Conservation (phyloP, 2,329 filamentous ascomycete species). For the Fusarium sp. region DNA sequence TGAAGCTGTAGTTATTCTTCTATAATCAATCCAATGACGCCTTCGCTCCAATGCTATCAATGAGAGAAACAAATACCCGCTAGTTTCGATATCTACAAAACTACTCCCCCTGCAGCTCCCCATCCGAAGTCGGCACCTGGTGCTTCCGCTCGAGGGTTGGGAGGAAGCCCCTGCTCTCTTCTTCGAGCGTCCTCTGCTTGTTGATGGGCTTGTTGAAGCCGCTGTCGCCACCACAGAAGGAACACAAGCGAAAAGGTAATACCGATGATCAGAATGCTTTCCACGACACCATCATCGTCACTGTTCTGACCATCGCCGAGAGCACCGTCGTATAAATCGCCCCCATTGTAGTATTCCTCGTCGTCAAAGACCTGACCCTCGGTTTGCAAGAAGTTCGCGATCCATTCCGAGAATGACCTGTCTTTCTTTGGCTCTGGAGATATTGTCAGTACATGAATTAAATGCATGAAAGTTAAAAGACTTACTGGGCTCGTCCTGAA, state of each 20-base stretch:
- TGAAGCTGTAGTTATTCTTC: neutral
- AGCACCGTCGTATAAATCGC: conserved; percentile 65
- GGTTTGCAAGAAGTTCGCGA: conserved; percentile 83
- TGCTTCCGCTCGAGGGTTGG: conserved; percentile 39
- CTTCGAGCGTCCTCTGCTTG: conserved; percentile 49
- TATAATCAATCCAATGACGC: conserved; percentile 45
- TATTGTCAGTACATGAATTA: conserved; percentile 44
- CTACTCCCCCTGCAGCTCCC: conserved; percentile 53
- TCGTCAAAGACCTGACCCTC: conserved; percentile 75
- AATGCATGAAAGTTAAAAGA: conserved; percentile 7
- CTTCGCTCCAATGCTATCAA: conserved; percentile 45
- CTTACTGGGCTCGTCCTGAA: conserved; percentile 87
- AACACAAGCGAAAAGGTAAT: conserved; percentile 79
- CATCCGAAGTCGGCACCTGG: conserved; percentile 49
- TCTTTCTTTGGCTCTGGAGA: conserved; percentile 72
- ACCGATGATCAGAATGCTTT: conserved; percentile 85
- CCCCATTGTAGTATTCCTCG: conserved; percentile 64
- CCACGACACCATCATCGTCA: conserved; percentile 79
- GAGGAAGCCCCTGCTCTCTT: conserved; percentile 48
- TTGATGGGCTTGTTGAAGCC: conserved; percentile 69
- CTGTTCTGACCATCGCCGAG: conserved; percentile 71
- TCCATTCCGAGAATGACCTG: conserved; percentile 86
- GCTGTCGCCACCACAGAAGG: conserved; percentile 84
- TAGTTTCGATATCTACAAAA: conserved; percentile 42
- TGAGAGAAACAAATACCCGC: conserved; percentile 36